Base-by-base conservation (phyloP, 2,329 filamentous ascomycete species). In the Colletotrichum salicis region DNA sequence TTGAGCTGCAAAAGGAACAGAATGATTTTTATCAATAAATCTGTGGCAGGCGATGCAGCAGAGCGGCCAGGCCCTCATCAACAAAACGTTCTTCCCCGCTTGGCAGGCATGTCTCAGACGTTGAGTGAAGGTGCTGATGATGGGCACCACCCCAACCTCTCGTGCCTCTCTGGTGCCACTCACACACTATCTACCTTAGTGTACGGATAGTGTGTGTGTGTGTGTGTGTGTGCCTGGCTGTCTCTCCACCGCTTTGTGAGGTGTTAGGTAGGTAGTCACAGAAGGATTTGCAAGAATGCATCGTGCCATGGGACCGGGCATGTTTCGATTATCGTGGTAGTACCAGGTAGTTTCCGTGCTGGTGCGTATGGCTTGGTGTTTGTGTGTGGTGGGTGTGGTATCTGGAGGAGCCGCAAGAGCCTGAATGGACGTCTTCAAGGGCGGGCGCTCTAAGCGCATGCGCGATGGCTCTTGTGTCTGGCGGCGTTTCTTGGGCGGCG, bases 101-200 rank as follows among this genome's bases (percentile, higher is more conserved):
- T 62, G 57, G 64, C 63, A 71, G 64, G 37, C 64, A 62, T 71
- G 57, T 67, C 64, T 71, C 52, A 62, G 51, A 62, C 64, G 37
- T 67, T 27, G 64, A 57, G 41, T 62, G 51, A 67, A 63, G 68
- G 29, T 29, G 45, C 24, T 71, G 29, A 62, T 70, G 55, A 62
- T 31, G 57, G 64, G 48, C 35, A 31, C 29, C 54, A 13, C 15
- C 55, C 67, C 62, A 60, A 57, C 67, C 56, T 61, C 63, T 41
- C 19, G 27, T 27, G 62, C 67, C 63, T 61, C 63, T 41, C 22
- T 35, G 48, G 62, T 10, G 48, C 56, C 48, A 70, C 35, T 27
- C 63, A 33, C 61, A 65, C 62, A 41, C 13, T 31, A 41, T 27
- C 48, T 45, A 29, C 27, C 27, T 29, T 4, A 59, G 31, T 54